phyloP scores from a whole-genome alignment of 2,329 filamentous ascomycete genomes.

The Penicillium sp. region DNA sequence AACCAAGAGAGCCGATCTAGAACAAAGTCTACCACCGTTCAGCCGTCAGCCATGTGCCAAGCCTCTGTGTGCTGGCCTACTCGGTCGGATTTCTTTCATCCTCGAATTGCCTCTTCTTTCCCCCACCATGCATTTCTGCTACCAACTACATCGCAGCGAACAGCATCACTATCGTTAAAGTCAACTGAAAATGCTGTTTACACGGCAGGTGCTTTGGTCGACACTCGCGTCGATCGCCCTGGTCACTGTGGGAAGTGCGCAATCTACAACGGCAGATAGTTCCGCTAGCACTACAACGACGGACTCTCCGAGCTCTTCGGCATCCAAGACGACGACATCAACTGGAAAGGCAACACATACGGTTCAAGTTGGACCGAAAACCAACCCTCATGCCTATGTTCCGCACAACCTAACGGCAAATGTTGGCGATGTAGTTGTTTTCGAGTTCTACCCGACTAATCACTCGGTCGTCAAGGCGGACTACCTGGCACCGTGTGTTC shows the following conservation, averaged over 20 bases:
- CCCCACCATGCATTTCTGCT: background rate
- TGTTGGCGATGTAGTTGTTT: conserved; percentile 49
- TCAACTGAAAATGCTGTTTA: conserved; percentile 9
- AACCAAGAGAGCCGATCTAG: background rate
- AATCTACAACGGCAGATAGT: background rate
- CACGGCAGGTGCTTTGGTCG: conserved; percentile 1
- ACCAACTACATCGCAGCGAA: background rate
- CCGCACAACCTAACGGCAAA: conserved; percentile 35
- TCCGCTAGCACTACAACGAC: background rate
- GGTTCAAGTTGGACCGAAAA: conserved; percentile 38
- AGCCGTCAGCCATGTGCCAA: background rate
- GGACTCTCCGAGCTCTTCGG: conserved; percentile 2
- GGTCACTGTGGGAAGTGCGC: conserved; percentile 1
- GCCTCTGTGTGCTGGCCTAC: background rate
- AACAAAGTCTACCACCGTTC: background rate
- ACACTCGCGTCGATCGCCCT: conserved; percentile 9
- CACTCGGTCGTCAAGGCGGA: conserved; percentile 68
- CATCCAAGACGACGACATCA: conserved; percentile 17
- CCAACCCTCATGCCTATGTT: conserved; percentile 36
- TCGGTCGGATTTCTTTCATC: background rate
- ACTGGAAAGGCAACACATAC: conserved; percentile 34
- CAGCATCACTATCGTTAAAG: background rate
- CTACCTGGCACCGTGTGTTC: conserved; percentile 65
- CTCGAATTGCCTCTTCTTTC: background rate
- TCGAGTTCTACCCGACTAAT: conserved; percentile 65